Base-by-base conservation (phyloP, 208 protist genomes). In the Herpetomonas tarakana region DNA sequence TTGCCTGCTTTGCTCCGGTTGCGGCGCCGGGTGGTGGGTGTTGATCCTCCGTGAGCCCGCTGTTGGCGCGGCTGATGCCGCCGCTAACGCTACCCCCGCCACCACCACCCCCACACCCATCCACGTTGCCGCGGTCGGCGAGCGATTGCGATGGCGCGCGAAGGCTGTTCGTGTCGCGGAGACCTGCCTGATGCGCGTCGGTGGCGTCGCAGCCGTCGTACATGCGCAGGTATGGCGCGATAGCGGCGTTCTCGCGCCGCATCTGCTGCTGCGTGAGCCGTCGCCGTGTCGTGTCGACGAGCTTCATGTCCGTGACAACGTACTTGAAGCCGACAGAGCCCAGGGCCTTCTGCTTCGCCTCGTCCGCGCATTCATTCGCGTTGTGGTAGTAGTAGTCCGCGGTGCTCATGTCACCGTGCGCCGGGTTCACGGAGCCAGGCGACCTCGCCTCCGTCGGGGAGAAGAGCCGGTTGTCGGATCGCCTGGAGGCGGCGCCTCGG, bases 281-380 rank as follows among this genome's bases (percentile, higher is more conserved):
- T 31, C 67, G 52, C 2, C 82, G 82, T 11, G 70, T 85, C 39
- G 52, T 73, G 53, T 91, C 81, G 3, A 83, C 72, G 46, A 91
- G 21, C 29, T 85, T 72, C 7, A 90, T 52, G 62, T 94, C 72
- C 16, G 80, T 76, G 3, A 92, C 74, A 0, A 71, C 71, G 73
- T 80, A 94, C 58, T 85, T 90, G 64, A 92, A 79, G 56, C 88
- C 88, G 29, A 94, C 71, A 50, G 78, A 62, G 58, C 88, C 84
- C 38, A 74, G 65, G 54, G 39, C 35, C 16, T 63, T 51, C n/a
- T 35, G 24, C 26, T 55, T 54, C 6, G 14, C 49, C 25, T 21
- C 35, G 0, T 6, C 12, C 35, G 14, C 14, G 14, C 35, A 18
- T 14, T 41, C 35, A 41, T 41, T 14, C 35, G 9, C 9, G 35